A percentile compares a stretch with the other conserved stretches of the same genome.
These are phyloP conservation scores for Epipyxis sp. DNA, from an alignment of 108 stramenopile genomes.

Conservation along the genomic window DNA sequence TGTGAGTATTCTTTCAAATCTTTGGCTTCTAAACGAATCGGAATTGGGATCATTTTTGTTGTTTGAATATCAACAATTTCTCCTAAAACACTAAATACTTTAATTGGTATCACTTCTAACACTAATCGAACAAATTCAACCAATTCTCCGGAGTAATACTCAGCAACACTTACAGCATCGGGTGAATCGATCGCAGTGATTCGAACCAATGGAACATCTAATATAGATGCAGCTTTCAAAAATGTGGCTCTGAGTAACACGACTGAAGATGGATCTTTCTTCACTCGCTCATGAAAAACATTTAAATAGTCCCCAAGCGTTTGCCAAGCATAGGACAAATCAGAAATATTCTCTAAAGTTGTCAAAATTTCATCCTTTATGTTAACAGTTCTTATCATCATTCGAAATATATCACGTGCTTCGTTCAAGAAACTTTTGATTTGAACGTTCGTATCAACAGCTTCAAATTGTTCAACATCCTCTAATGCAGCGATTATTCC, in stretches of 20 bases:
- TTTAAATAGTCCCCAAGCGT: constrained; percentile 56
- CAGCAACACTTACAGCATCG: constrained; percentile 52
- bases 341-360: constrained; percentile 54
- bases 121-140: constrained; percentile 61
- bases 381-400: constrained; percentile 61
- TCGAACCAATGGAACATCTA: constrained; percentile 60
- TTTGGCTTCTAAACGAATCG: constrained; percentile 53
- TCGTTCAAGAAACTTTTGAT: constrained; percentile 57
- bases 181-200: constrained; percentile 56
- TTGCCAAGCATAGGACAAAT: constrained; percentile 64
- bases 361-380: constrained; percentile 47
- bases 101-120: constrained; percentile 59
- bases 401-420: constrained; percentile 52
- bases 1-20: constrained; percentile 54
- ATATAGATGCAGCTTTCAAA: constrained; percentile 60
- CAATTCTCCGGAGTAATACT: constrained; percentile 60
- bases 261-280: constrained; percentile 57
- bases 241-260: constrained; percentile 59
- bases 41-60: constrained; percentile 41
- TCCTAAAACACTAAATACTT: constrained; percentile 58
- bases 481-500: constrained; percentile 57
- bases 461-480: constrained; percentile 63
- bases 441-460: constrained; percentile 57
- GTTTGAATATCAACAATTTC: constrained; percentile 53
- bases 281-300: constrained; percentile 55